Evolutionary conservation across 2,329 filamentous ascomycete genomes (phyloP), one percentile per base, ranked within the genome.

Genomic region (Exophiala mesophila): DNA sequence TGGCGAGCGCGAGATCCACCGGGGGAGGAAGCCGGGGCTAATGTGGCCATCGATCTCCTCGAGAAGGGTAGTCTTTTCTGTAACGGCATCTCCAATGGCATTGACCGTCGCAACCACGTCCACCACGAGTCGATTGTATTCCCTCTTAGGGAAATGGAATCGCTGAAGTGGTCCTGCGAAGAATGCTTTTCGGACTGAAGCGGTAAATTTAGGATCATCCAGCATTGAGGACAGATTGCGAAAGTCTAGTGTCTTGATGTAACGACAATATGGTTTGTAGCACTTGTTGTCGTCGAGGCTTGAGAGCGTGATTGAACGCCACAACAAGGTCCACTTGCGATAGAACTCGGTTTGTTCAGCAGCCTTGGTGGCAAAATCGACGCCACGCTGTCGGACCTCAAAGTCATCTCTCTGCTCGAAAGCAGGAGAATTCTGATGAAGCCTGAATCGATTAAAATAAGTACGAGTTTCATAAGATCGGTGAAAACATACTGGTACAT

Each of bases 271-370:
- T 0, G 82, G 82, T 49, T 79, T 82, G 13, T 77, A 64, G 0
- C 83, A 85, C 50, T 68, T 63, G 5, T 35, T 24, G 21, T 47
- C 47, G 17, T 72, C 76, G 31, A 82, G 63, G 44, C 78, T 78
- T 6, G 83, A 87, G 5, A 79, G 65, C 44, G 84, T 75, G 51
- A 87, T 76, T 2, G 80, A 80, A 37, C 76, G 74, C 83, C 83
- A 88, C 36, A 85, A 61, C 5, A 76, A 70, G 2, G 78, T 76
- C 74, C 78, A 82, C 61, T 75, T 75, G 40, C 70, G 69, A 15
- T 73, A 66, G n/a, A 66, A 63, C 19, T 68, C 54, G 23, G 73
- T 64, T 50, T 71, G 68, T 37, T 71, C 66, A 1, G 64, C 60
- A 12, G 43, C 36, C 36, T 49, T 54, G 12, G 40, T 49, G 12